Conservation (phyloP, 441 rosid species). For the Corymbia calophylla region DNA sequence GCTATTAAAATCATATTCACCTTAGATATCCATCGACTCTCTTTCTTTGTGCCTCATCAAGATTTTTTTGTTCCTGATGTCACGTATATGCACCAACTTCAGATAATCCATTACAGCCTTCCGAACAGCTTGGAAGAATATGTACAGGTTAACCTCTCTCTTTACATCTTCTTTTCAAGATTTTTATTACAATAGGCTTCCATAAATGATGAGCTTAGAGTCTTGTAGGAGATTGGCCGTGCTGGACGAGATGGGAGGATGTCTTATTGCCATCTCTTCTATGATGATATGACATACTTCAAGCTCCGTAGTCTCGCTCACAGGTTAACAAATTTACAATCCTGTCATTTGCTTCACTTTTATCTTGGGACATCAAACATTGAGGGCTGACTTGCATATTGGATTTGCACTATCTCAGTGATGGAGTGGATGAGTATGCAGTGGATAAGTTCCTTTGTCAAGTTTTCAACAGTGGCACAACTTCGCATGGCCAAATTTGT, state of each 20-base stretch:
- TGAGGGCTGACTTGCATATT: slow-evolving; percentile 8
- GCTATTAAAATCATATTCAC: background rate
- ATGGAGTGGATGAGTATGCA: slow-evolving; percentile 89
- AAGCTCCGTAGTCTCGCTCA: slow-evolving; percentile 87
- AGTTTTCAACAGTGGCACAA: slow-evolving; percentile 44
- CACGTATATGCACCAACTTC: background rate
- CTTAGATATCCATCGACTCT: background rate
- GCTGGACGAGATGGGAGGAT: slow-evolving; percentile 94
- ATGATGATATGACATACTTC: slow-evolving; percentile 62
- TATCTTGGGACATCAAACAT: slow-evolving; percentile 1
- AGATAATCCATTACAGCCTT: slow-evolving; percentile 90
- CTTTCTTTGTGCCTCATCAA: background rate
- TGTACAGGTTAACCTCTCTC: slow-evolving; percentile 65
- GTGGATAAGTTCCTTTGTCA: slow-evolving; percentile 73
- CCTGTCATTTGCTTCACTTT: background rate
- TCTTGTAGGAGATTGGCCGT: slow-evolving; percentile 78
- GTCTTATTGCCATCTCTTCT: slow-evolving; percentile 84
- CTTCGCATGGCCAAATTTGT: slow-evolving; percentile 37
- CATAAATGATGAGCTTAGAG: slow-evolving; percentile 4
- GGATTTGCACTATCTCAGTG: slow-evolving; percentile 38
- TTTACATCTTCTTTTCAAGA: slow-evolving; percentile 1
- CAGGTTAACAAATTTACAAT: slow-evolving; percentile 40
- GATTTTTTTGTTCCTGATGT: background rate
- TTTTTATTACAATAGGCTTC: background rate
- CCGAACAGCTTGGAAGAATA: slow-evolving; percentile 99